Evolutionary conservation across 192 early-diverging fungal species (phyloP), one percentile per base, ranked within the genome.

Genomic region (Pecoramyces ruminantium): DNA sequence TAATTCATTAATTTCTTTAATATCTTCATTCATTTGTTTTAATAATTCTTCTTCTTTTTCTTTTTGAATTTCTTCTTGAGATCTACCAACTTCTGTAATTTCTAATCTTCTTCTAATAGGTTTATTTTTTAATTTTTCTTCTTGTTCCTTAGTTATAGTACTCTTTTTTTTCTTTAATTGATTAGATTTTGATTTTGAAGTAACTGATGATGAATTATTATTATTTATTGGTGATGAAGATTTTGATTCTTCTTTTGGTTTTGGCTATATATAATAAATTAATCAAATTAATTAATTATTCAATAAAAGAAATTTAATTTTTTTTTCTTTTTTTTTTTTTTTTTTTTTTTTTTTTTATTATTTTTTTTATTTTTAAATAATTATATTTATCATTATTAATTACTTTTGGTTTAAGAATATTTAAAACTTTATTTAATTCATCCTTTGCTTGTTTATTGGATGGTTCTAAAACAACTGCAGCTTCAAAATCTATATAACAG

Each of bases 391-490:
- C 11, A 34, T 34, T 34, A 34, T 34, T 34, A 34, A 11, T 4
- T 51, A 51, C 42, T 58, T 29, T 30, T 28, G 29, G 27, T 78
- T 58, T 77, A 83, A 25, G 79, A 29, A 79, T 15, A 28, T 17
- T 80, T 77, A 80, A 79, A 27, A 92, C 58, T 81, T 89, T 89
- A 16, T 79, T 79, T 29, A 94, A 81, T 77, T 95, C 94, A 14
- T 89, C 86, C 79, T 89, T 89, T 34, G 94, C 83, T 14, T 88
- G 78, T 30, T 87, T 87, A 83, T 94, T 93, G 4, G 80, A 83
- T 0, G 94, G 94, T 58, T 95, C 93, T 79, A 95, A 83, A 4
- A 86, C 84, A 29, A 89, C 30, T 13, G 92, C 93, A 13, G 78
- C 18, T 78, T 93, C 86, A 40, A 94, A 86, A 83, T 94, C 93